phyloP scores from a whole-genome alignment of 495 filamentous ascomycete genomes.

The Penicillium canariense region DNA sequence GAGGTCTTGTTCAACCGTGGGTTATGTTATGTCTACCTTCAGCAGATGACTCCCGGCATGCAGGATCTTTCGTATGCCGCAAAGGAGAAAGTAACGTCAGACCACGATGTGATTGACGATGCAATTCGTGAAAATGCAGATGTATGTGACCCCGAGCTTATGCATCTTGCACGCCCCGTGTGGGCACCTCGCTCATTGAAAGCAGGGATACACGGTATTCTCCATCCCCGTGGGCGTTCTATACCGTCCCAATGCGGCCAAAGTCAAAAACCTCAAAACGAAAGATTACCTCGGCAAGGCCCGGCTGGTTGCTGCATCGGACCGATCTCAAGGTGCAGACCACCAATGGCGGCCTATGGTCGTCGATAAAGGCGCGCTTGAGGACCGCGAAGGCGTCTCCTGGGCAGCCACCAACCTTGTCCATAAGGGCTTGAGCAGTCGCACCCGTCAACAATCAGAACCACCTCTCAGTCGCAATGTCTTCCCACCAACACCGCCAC shows the following conservation, averaged over 20 bases:
- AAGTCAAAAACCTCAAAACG: constrained; percentile 95
- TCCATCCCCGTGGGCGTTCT: constrained; percentile 95
- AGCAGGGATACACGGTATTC: constrained; percentile 95
- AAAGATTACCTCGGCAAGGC: constrained; percentile 98
- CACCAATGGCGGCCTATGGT: constrained; percentile 25
- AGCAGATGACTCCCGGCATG: constrained; percentile 85
- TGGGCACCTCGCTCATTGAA: constrained; percentile 12
- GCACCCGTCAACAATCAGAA: constrained; percentile 78
- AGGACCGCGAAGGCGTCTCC: constrained; percentile 84
- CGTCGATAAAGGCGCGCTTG: constrained; percentile 42
- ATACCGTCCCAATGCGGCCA: constrained; percentile 94
- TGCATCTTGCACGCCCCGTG: too few relatives aligned
- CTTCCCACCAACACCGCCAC: constrained; percentile 94
- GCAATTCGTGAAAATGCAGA: constrained; percentile 91
- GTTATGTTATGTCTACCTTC: constrained; percentile 95
- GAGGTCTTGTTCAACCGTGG: constrained; percentile 98
- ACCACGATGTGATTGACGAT: constrained; percentile 97
- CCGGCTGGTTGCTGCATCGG: constrained; percentile 86
- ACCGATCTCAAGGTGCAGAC: constrained; percentile 44
- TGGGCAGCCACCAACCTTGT: constrained; percentile 90
- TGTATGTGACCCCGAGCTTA: constrained; percentile 48
- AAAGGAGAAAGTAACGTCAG: constrained; percentile 93
- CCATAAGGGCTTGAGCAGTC: constrained; percentile 71
- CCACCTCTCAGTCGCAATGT: constrained; percentile 82
- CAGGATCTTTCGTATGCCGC: constrained; percentile 86